These are phyloP conservation scores for Leccinum uliginosum DNA, from an alignment of 768 basidiomycete species.

Conservation along the genomic window DNA sequence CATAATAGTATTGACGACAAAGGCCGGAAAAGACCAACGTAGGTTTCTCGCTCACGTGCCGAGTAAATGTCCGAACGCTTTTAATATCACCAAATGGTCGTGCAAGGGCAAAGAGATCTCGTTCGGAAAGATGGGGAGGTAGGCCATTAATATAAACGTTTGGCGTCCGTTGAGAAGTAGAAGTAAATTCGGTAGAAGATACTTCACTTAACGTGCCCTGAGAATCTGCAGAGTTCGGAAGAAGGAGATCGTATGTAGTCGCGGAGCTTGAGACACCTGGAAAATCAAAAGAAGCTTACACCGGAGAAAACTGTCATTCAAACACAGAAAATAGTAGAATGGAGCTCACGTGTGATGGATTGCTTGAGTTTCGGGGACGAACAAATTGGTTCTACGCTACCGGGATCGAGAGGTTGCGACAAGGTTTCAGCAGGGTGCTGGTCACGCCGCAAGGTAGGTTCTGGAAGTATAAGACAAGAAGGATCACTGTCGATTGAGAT, in stretches of 20 bases:
- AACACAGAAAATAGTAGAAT: background rate
- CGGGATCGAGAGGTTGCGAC: slow-evolving; percentile 11
- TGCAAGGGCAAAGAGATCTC: slow-evolving; percentile 68
- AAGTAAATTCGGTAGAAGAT: slow-evolving; percentile 13
- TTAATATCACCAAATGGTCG: slow-evolving; percentile 67
- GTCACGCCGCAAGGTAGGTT: slow-evolving; percentile 6
- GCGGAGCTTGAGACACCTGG: slow-evolving; percentile 11
- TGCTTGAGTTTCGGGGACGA: slow-evolving; percentile 8
- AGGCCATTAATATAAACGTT: slow-evolving; percentile 90
- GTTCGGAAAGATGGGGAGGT: slow-evolving; percentile 78
- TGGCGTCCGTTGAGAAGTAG: slow-evolving; percentile 41
- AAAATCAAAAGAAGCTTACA: slow-evolving; percentile 26
- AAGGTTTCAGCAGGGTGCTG: slow-evolving; percentile 7
- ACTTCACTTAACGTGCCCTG: slow-evolving; percentile 8
- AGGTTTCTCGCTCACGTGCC: slow-evolving; percentile 71
- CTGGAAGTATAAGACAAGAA: slow-evolving; percentile 23
- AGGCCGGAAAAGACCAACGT: slow-evolving; percentile 34
- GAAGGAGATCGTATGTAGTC: slow-evolving; percentile 11
- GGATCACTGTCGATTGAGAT: slow-evolving; percentile 10
- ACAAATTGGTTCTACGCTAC: slow-evolving; percentile 10
- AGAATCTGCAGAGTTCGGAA: slow-evolving; percentile 12
- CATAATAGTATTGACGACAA: background rate
- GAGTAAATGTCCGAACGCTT: slow-evolving; percentile 80
- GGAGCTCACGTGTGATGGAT: slow-evolving; percentile 26
- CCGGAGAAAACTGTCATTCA: slow-evolving; percentile 4